Evolutionary conservation across 495 filamentous ascomycete species (phyloP).

Genomic region (Annulohypoxylon moriforme): DNA sequence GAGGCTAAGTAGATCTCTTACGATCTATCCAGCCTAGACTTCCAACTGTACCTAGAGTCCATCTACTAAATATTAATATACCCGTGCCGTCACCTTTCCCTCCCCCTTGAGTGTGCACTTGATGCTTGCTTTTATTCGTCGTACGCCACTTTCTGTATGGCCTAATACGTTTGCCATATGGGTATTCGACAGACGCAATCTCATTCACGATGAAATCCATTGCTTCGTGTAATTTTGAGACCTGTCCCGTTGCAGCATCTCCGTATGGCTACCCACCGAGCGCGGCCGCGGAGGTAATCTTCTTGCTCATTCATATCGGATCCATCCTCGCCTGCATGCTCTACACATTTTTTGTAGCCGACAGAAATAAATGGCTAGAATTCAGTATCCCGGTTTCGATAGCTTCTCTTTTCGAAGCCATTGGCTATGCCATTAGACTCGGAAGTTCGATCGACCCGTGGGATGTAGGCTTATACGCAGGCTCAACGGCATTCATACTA

Average conservation of each 20-base stretch:
- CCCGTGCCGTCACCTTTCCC: not conserved
- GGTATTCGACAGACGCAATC: not conserved
- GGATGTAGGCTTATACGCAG: constrained; percentile 38
- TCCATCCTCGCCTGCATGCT: constrained; percentile 31
- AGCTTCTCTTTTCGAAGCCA: constrained; percentile 32
- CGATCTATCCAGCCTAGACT: constrained; percentile 6
- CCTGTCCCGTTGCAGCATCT: constrained; percentile 32
- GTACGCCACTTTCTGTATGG: constrained; percentile 9
- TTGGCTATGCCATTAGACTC: constrained; percentile 29
- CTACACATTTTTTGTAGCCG: constrained; percentile 34
- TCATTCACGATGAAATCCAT: constrained; percentile 34
- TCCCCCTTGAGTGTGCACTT: not conserved
- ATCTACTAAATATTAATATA: constrained; percentile 22
- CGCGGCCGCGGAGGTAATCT: constrained; percentile 29
- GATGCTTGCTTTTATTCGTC: constrained; percentile 17
- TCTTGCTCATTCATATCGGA: constrained; percentile 34
- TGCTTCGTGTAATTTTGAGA: constrained; percentile 35
- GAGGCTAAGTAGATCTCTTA: constrained; percentile 10
- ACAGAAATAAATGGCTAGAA: constrained; percentile 33
- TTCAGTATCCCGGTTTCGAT: constrained; percentile 38
- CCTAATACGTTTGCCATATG: constrained; percentile 12
- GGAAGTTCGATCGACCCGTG: constrained; percentile 37
- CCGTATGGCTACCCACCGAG: constrained; percentile 43
- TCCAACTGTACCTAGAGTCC: not conserved
- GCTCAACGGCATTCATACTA: constrained; percentile 36